These are phyloP conservation scores for Aspergillus pseudoviridinutans DNA, from an alignment of 2,329 filamentous ascomycete genomes.

Conservation along the genomic window DNA sequence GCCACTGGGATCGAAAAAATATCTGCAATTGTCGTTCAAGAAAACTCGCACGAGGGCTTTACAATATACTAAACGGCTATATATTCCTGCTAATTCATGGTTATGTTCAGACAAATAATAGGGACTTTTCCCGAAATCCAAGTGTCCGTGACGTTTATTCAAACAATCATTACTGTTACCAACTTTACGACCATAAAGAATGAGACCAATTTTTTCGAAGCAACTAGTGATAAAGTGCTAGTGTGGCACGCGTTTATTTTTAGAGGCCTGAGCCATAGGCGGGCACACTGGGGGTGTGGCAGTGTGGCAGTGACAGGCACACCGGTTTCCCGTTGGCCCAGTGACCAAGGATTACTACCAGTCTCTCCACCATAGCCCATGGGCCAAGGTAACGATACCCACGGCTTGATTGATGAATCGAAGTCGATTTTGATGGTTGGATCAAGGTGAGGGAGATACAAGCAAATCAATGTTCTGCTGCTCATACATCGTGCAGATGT, in stretches of 20 bases:
- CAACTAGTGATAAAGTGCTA: neutral
- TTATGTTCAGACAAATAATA: neutral
- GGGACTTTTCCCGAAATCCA: neutral
- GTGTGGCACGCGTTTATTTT: neutral
- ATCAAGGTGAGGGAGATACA: neutral
- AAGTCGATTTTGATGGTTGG: neutral
- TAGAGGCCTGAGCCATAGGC: neutral
- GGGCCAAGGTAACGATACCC: conserved; percentile 8
- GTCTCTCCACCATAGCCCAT: conserved; percentile 1
- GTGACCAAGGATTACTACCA: conserved; percentile 5
- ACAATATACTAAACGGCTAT: neutral
- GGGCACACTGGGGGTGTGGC: neutral
- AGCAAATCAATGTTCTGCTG: neutral
- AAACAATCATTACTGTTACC: neutral
- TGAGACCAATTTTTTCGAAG: neutral
- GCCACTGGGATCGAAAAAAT: neutral
- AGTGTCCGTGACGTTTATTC: neutral
- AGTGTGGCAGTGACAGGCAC: neutral
- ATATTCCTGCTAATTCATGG: neutral
- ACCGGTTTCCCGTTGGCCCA: conserved; percentile 17
- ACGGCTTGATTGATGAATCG: conserved; percentile 3
- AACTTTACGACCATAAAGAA: neutral
- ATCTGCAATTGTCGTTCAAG: neutral
- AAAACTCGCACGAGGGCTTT: neutral
- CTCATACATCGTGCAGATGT: neutral